A percentile compares a stretch with the other conserved stretches of the same genome.
These are phyloP conservation scores for Gracilaria domingensis DNA, from an alignment of 23 red algal species.

Conservation along the genomic window DNA sequence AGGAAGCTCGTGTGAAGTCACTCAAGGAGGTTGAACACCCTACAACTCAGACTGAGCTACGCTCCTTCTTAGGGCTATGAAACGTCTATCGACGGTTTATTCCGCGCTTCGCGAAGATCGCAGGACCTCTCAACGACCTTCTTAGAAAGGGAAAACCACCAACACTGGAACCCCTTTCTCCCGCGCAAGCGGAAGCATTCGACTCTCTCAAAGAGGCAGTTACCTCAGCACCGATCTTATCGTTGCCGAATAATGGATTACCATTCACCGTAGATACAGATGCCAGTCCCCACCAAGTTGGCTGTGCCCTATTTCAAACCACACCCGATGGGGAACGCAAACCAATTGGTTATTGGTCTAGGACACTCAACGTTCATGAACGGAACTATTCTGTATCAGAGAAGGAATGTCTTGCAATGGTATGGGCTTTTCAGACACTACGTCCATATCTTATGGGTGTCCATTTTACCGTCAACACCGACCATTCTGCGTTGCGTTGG, in stretches of 20 bases:
- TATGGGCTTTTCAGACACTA: background rate
- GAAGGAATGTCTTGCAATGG: background rate
- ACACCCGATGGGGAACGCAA: background rate
- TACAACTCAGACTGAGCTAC: background rate
- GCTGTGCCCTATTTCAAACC: no score
- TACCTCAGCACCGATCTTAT: no score
- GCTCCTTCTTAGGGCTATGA: conserved; percentile 3
- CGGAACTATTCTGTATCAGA: background rate
- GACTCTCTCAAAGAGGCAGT: background rate
- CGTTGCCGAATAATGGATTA: no score
- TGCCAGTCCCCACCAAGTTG: no score
- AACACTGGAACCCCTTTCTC: no score
- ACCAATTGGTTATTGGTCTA: background rate
- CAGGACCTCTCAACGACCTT: background rate
- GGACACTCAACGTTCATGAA: background rate
- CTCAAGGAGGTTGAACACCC: background rate
- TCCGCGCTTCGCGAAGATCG: background rate
- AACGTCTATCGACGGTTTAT: conserved; percentile 5
- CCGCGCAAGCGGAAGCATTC: background rate
- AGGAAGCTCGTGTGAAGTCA: background rate
- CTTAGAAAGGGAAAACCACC: conserved; percentile 18
- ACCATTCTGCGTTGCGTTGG: background rate
- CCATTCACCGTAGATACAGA: no score
- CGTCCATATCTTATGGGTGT: background rate
- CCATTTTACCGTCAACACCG: background rate